Evolutionary conservation across 2,329 filamentous ascomycete species (phyloP).

Genomic region (Zasmidium citrigriseum): DNA sequence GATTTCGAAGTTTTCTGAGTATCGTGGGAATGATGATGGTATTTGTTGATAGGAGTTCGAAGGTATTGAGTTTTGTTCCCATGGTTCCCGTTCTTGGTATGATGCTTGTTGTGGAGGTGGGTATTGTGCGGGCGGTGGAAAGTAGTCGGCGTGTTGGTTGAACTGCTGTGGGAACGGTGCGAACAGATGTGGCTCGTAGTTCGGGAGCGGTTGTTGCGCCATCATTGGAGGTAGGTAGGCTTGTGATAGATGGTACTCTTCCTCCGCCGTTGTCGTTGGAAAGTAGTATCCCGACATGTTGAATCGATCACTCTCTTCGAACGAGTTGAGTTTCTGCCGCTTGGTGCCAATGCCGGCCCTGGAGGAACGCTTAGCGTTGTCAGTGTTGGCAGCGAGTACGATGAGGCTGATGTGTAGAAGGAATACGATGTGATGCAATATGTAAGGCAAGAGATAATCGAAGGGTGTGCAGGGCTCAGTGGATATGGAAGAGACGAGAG

Average conservation of each 20-base stretch:
- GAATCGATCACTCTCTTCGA: neutral
- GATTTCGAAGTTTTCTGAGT: slow-evolving; percentile 15
- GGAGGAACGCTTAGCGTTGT: neutral
- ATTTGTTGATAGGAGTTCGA: slow-evolving; percentile 12
- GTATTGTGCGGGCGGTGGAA: slow-evolving; percentile 11
- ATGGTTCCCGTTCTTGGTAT: slow-evolving; percentile 9
- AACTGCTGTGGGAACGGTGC: neutral
- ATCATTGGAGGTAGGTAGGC: neutral
- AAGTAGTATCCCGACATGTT: slow-evolving; percentile 26
- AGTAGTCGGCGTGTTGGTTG: slow-evolving; percentile 5
- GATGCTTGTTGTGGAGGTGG: neutral
- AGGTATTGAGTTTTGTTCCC: slow-evolving; percentile 13
- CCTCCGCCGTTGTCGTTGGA: slow-evolving; percentile 2
- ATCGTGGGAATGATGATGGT: slow-evolving; percentile 15
- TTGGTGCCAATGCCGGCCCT: neutral
- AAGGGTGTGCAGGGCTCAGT: neutral
- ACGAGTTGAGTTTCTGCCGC: neutral
- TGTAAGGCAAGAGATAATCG: neutral
- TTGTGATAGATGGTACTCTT: neutral
- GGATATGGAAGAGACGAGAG: neutral
- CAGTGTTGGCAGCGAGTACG: neutral
- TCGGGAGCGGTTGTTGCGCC: neutral
- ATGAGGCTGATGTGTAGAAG: neutral
- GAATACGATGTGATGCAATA: neutral
- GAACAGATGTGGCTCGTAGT: neutral